Base-by-base conservation (phyloP, 2,329 filamentous ascomycete species). In the Aureobasidium lini region DNA sequence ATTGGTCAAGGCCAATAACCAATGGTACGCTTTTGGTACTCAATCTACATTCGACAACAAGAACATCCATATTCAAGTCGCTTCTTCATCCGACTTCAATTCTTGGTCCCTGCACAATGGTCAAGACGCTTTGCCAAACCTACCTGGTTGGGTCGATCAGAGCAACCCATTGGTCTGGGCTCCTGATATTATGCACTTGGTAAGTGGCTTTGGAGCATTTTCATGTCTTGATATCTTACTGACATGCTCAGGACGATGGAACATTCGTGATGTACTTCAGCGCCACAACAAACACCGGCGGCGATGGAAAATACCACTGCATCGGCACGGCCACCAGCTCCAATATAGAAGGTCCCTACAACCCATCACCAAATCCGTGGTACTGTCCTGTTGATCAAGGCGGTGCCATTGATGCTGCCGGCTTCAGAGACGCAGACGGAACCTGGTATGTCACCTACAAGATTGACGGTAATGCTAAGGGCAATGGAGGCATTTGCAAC, bases 21-120 rank as follows among this genome's bases (percentile, higher is more conserved):
- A 65, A 1, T 73, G 71, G 70, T 73, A 70, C 53, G 70, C 70
- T 7, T 73, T 71, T 53, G 72, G 63, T 31, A 72, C 71, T 2
- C 57, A 59, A 53, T 68, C 67, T 28, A 62, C 62, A 15, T 63
- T 60, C 28, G 61, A 61, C 31, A 59, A 63, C 13, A 64, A 62
- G 42, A 57, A 57, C 40, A 65, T 66, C 64, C 67, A 73, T 44
- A 65, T 73, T 15, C 72, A 73, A 58, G 49, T 73, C 7, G 72
- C 72, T 13, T 65, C 63, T 1, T 73, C 72, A 1, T 48, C 50
- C n/a, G 68, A 73, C 63, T 72, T 73, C 62, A 49, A 61, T 11
- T 64, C 62, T 50, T 72, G 70, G 69, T 62, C 57, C 0, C 52
- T 72, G 37, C 56, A 60, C 42, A 57, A 65, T 2, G 62, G 59